Base-by-base conservation (phyloP, 2,329 filamentous ascomycete genomes). In the Calonectria multiphialidica region DNA sequence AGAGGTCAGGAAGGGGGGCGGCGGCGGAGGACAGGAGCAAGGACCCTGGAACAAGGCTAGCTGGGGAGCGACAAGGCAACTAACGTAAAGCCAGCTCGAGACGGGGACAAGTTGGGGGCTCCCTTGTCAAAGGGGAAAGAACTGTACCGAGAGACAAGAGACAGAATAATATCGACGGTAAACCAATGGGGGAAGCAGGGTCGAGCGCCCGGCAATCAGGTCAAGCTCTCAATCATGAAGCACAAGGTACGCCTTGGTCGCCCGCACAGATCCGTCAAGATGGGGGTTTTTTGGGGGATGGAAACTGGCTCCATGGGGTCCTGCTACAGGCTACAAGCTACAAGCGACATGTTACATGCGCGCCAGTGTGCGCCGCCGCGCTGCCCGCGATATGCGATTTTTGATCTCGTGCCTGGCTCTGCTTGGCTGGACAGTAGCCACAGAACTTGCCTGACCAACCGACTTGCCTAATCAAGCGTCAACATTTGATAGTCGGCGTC, bases 11-110 rank as follows among this genome's bases (percentile, higher is more conserved):
- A 28, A 59, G 33, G 53, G 53, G 53, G 53, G 28, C 18, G 28
- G 6, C 15, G 28, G 28, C 18, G 28, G 6, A 9, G 28, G 18
- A 57, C 33, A 40, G 53, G 57, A 71, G 49, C 71, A 62, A 75
- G 74, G 72, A 40, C 72, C 59, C 66, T 72, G 63, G 63, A 55
- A 67, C 53, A 72, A 59, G 53, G 53, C 53, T 59, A 59, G 53
- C 53, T 30, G 9, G 53, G 53, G 33, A 37, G 33, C 21, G 53
- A 59, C 53, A 59, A 59, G 21, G 53, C 53, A 40, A 59, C 53
- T 59, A 59, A 59, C 53, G 53, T 59, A 59, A 59, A 59, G 53
- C 53, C 53, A 59, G 16, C 70, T 50, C 25, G 42, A 64, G 30
- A 40, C n/a, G 40, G 35, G 21, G 61, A n/a, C 42, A n/a, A 45